These are phyloP conservation scores for Venturia carpophila DNA, from an alignment of 2,329 filamentous ascomycete species.

Conservation along the genomic window DNA sequence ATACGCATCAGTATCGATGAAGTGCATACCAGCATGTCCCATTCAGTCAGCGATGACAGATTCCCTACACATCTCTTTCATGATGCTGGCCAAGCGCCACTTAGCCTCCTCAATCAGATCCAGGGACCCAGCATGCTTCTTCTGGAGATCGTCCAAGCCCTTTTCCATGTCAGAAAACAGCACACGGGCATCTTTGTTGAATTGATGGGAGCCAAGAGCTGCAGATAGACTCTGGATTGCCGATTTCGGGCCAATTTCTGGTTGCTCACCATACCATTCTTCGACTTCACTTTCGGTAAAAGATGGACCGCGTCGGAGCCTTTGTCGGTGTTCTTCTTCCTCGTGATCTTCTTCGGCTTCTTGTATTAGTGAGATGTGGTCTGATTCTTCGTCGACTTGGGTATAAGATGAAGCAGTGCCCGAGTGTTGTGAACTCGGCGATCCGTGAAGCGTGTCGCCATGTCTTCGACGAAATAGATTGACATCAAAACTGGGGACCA, in stretches of 20 bases:
- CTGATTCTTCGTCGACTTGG: neutral
- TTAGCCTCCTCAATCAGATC: slow-evolving; percentile 1
- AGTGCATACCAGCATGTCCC: neutral
- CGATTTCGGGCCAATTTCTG: neutral
- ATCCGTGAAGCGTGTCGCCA: neutral
- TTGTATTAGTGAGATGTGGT: neutral
- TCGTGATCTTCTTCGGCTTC: neutral
- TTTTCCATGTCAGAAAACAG: neutral
- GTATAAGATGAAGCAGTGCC: slow-evolving; percentile 8
- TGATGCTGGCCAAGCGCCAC: slow-evolving; percentile 5
- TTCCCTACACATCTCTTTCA: neutral
- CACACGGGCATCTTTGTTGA: neutral
- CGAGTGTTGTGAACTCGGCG: neutral
- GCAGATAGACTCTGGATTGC: neutral
- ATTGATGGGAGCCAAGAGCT: neutral
- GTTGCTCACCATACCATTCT: slow-evolving; percentile 2
- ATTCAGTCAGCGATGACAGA: neutral
- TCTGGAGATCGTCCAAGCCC: neutral
- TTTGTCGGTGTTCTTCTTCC: neutral
- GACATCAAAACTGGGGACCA: neutral
- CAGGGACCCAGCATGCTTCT: neutral
- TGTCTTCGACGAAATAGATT: neutral
- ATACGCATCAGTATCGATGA: no score
- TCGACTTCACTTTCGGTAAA: slow-evolving; percentile 6
- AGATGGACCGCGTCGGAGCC: neutral